Conservation (phyloP, 1,284 basidiomycete species). For the Athelia psychrophila region DNA sequence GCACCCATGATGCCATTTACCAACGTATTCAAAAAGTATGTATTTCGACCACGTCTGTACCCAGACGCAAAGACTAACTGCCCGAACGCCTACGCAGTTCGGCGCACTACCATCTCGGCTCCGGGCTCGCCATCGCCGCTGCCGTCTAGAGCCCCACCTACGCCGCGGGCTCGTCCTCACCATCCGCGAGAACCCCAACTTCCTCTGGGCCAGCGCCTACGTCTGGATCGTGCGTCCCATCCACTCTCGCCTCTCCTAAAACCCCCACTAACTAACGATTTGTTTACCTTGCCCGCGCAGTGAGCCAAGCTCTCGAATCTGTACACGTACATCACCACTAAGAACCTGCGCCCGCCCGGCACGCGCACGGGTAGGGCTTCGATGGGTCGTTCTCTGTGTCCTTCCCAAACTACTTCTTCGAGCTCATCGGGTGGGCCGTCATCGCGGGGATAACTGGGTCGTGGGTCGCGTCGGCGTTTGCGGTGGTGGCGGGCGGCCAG, state of each 20-base stretch:
- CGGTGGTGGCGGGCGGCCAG: slow-evolving; percentile 61
- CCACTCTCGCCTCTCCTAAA: slow-evolving; percentile 2
- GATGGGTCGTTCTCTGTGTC: slow-evolving; percentile 68
- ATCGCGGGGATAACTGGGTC: slow-evolving; percentile 81
- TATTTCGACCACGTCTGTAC: slow-evolving; percentile 8
- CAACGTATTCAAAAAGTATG: slow-evolving; percentile 91
- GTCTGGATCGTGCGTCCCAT: slow-evolving; percentile 71
- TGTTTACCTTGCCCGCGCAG: no score
- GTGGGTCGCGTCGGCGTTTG: slow-evolving; percentile 55
- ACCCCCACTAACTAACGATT: slow-evolving; percentile 1
- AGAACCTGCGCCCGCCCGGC: slow-evolving; percentile 79
- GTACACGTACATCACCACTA: slow-evolving; percentile 79
- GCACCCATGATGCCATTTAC: slow-evolving; percentile 89
- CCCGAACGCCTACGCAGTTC: no score
- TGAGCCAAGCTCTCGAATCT: slow-evolving; percentile 89
- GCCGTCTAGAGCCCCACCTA: slow-evolving; percentile 78
- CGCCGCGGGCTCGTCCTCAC: slow-evolving; percentile 60
- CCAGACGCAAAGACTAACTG: no score
- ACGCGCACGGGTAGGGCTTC: slow-evolving; percentile 88
- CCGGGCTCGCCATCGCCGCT: slow-evolving; percentile 73
- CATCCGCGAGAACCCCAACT: slow-evolving; percentile 62
- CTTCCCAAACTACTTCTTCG: slow-evolving; percentile 96
- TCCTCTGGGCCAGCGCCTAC: slow-evolving; percentile 65
- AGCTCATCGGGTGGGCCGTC: slow-evolving; percentile 75
- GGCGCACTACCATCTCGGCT: slow-evolving; percentile 84